phyloP scores from a whole-genome alignment of 768 basidiomycete species.

The Arthromyces matolae region DNA sequence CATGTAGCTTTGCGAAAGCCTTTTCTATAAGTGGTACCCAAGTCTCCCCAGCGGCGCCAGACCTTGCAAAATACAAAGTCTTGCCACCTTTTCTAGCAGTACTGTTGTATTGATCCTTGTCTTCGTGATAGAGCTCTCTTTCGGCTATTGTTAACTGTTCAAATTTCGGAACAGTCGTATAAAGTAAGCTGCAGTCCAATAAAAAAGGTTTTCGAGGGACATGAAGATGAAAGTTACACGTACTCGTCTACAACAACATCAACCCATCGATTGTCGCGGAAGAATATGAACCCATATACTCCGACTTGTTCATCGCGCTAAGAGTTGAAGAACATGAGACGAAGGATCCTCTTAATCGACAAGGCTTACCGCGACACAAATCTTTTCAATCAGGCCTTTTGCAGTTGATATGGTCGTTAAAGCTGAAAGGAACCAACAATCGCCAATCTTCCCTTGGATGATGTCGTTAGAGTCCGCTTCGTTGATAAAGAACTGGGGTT shows the following conservation, averaged over 20 bases:
- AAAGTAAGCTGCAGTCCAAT: conserved; percentile 37
- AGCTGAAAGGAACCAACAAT: conserved; percentile 57
- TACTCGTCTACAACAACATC: conserved; percentile 57
- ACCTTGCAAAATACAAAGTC: conserved; percentile 47
- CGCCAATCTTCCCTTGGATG: conserved; percentile 47
- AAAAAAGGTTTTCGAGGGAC: not conserved
- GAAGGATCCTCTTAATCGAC: not conserved
- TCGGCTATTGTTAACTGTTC: conserved; percentile 41
- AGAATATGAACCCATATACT: conserved; percentile 59
- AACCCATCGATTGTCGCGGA: conserved; percentile 47
- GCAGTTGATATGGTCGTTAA: conserved; percentile 47
- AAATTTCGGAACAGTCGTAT: conserved; percentile 45
- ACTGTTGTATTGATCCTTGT: conserved; percentile 43
- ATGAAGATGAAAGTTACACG: conserved; percentile 14
- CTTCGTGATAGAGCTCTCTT: conserved; percentile 47
- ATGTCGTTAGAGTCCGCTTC: conserved; percentile 46
- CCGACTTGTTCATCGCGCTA: conserved; percentile 51
- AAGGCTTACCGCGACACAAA: conserved; percentile 36
- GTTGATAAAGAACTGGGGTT: conserved; percentile 48
- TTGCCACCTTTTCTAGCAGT: conserved; percentile 47
- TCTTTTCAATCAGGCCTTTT: conserved; percentile 46
- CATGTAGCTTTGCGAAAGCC: conserved; percentile 55
- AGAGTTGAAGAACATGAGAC: not conserved
- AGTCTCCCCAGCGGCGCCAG: conserved; percentile 44
- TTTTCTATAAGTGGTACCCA: conserved; percentile 62